A percentile compares a stretch with the other conserved stretches of the same genome.
Evolutionary conservation across 2,329 filamentous ascomycete species (phyloP).

Genomic region (Cladosporium sp.): DNA sequence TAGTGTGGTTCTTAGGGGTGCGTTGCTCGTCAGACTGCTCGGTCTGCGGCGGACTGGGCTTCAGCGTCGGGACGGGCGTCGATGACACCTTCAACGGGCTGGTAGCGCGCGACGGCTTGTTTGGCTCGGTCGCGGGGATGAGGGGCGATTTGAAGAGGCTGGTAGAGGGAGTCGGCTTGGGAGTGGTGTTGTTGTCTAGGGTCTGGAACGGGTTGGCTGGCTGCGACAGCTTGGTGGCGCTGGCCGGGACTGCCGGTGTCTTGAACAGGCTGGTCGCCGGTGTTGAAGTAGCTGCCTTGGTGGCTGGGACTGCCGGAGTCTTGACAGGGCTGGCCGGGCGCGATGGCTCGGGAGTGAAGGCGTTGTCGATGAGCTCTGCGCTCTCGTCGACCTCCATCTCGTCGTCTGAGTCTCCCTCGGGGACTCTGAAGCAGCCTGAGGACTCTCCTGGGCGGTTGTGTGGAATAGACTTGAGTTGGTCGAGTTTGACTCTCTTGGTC

Average conservation of each 20-base stretch:
- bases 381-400: conserved; percentile 31
- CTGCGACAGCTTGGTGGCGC: too few relatives aligned
- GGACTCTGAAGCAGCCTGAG: conserved; percentile 27
- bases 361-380: conserved; percentile 10
- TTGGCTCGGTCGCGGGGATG: too few relatives aligned
- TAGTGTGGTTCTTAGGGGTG: neutral
- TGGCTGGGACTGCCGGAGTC: neutral
- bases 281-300: neutral
- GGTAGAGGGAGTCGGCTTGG: too few relatives aligned
- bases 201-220: too few relatives aligned
- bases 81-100: too few relatives aligned
- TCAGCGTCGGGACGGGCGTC: too few relatives aligned
- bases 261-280: neutral
- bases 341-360: neutral
- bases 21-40: too few relatives aligned
- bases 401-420: conserved; percentile 29
- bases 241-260: too few relatives aligned
- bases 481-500: conserved; percentile 30
- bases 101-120: too few relatives aligned
- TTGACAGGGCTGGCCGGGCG: conserved; percentile 1
- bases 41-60: too few relatives aligned
- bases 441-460: conserved; percentile 29
- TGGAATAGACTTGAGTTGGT: conserved; percentile 27
- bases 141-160: too few relatives aligned
- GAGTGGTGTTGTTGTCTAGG: too few relatives aligned